phyloP scores from a whole-genome alignment of 768 basidiomycete genomes.

The Lepiota subincarnata region DNA sequence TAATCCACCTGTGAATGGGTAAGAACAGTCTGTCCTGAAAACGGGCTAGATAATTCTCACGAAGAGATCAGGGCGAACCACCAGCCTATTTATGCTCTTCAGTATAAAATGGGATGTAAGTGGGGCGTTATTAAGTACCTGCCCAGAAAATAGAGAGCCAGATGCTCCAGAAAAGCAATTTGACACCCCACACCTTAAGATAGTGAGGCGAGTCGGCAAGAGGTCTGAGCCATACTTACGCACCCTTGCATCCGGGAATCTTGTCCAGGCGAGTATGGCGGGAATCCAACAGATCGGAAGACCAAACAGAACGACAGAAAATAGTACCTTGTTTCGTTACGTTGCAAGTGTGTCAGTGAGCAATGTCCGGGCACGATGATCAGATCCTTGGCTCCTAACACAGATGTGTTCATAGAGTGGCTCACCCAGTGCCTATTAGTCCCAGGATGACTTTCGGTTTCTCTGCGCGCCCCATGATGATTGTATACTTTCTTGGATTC shows the following conservation, averaged over 20 bases:
- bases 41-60: background rate
- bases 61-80: constrained; percentile 1
- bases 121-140: background rate
- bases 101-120: background rate
- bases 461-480: no score
- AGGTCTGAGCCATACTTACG: background rate
- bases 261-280: constrained; percentile 2
- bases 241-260: constrained; percentile 1
- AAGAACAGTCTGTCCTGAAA: background rate
- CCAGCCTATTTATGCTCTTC: background rate
- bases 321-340: no score
- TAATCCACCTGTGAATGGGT: background rate
- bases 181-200: constrained; percentile 2
- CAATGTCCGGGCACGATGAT: no score
- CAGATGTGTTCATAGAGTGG: no score
- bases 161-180: constrained; percentile 5
- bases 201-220: background rate
- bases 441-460: no score
- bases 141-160: constrained; percentile 8
- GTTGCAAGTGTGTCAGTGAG: no score
- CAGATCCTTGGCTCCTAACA: no score
- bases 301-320: background rate
- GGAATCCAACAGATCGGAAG: constrained; percentile 3
- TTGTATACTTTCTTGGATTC: no score
- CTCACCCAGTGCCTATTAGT: no score